These are phyloP conservation scores for Schoenoplectus triqueter DNA, from an alignment of 202 grass and related monocot species.

Conservation along the genomic window DNA sequence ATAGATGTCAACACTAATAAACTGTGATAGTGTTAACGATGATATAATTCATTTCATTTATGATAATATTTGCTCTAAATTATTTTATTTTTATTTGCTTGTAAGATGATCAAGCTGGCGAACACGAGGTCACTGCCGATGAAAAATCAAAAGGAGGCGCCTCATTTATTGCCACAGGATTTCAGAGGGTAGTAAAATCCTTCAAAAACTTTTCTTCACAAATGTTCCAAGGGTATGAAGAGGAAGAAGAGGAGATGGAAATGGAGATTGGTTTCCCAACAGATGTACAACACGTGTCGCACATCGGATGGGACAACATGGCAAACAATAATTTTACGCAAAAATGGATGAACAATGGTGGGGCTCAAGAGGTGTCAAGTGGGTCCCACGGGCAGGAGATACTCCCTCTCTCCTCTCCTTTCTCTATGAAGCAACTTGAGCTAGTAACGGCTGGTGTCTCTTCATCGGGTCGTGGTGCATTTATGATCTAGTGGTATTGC, in stretches of 20 bases:
- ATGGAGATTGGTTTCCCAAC: constrained; percentile 82
- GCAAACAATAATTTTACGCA: constrained; percentile 57
- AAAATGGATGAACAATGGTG: constrained; percentile 56
- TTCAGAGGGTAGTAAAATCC: constrained; percentile 52
- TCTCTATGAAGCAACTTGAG: constrained; percentile 68
- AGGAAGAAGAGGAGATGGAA: constrained; percentile 58
- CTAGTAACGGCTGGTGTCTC: constrained; percentile 58
- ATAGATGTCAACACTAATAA: neutral
- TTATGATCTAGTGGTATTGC: constrained; percentile 17
- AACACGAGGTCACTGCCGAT: neutral
- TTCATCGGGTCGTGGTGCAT: constrained; percentile 25
- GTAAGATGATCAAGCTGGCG: neutral
- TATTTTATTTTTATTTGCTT: neutral
- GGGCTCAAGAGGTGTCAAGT: constrained; percentile 29
- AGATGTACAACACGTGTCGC: constrained; percentile 79
- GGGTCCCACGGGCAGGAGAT: constrained; percentile 27
- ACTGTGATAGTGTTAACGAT: neutral
- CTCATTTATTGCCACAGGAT: constrained; percentile 42
- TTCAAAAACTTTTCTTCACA: constrained; percentile 74
- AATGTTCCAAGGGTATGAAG: constrained; percentile 65
- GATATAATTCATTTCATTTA: neutral
- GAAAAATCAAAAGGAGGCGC: constrained; percentile 45
- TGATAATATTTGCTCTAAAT: neutral
- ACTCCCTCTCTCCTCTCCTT: constrained; percentile 36
- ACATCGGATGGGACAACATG: constrained; percentile 85